Evolutionary conservation across 176 grass and related monocot genomes (phyloP).

Genomic region (Hordeum marinum): DNA sequence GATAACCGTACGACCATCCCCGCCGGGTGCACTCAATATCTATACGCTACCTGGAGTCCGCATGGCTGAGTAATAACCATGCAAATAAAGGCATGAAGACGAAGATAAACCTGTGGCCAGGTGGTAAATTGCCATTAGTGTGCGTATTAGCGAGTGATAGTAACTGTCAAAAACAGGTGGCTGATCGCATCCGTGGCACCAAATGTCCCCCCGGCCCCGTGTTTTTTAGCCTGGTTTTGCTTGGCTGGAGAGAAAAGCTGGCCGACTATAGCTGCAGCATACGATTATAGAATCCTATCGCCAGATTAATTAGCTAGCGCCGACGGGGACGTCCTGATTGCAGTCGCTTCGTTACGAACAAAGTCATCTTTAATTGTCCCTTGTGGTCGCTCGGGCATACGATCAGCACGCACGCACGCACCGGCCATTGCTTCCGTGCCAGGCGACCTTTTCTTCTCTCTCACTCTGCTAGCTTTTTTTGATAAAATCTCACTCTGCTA

Average conservation of each 20-base stretch:
- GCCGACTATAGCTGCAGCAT: neutral
- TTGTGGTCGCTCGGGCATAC: neutral
- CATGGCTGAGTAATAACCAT: too few species aligned
- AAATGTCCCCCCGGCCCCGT: neutral
- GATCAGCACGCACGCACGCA: neutral
- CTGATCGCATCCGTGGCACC: neutral
- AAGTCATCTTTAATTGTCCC: neutral
- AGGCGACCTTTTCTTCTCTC: neutral
- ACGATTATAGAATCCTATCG: neutral
- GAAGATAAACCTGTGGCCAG: neutral
- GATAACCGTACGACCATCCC: too few species aligned
- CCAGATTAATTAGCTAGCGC: neutral
- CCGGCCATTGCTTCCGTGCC: neutral
- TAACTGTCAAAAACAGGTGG: neutral
- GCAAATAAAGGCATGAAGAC: neutral
- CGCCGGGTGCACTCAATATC: too few species aligned
- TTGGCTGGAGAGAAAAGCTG: constrained; percentile 22
- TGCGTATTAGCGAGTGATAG: neutral
- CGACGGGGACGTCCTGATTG: constrained; percentile 20
- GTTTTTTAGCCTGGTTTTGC: neutral
- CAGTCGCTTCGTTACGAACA: constrained; percentile 29
- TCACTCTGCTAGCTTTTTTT: neutral
- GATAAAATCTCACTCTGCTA: neutral
- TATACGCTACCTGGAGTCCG: too few species aligned
- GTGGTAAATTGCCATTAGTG: neutral